Evolutionary conservation across 2,329 filamentous ascomycete genomes (phyloP), one percentile per base, ranked within the genome.

Genomic region (Colletotrichum eremochloae): DNA sequence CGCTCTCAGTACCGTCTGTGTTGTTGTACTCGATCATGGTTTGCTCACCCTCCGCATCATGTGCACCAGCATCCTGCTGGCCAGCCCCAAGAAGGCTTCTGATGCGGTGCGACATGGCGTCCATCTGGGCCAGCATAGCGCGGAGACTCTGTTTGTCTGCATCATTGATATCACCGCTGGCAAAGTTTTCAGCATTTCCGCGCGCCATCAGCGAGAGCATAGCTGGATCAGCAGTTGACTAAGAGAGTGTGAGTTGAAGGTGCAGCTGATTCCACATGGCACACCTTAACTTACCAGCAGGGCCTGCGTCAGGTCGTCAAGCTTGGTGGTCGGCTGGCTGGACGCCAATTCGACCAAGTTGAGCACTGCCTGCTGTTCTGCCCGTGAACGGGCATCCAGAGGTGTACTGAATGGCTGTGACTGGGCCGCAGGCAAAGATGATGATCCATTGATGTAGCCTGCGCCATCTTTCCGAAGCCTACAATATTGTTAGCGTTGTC

Each of bases 281-380:
- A 9, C 9, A 8, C 40, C 29, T 64, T 68, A 74, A 87, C 90
- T 85, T 84, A 93, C 91, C 75, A 93, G 84, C 74, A 94, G 84
- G 65, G 88, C 86, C 72, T 89, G 84, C 64, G 91, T 84, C 70
- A 94, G 85, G 62, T 84, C 84, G 69, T 86, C 82, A 62, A 91
- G 78, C 42, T 84, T 83, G 62, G 88, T 83, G 33, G 86, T 84
- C 8, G 60, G 60, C 65, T 81, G 81, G 74, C 86, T 83, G 75
- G 85, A 84, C 67, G 84, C 85, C 60, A 94, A 83, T 73, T 88
- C 86, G 56, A 87, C 84, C 42, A 94, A 84, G 72, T 89, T 90
- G 72, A 94, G 85, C 5, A 90, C 91, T 55, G 90, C 87, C 78
- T 93, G 91, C 77, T 92, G 87, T 79, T 93, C 89, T 64, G 87